Evolutionary conservation across 2,329 filamentous ascomycete genomes (phyloP), one percentile per base, ranked within the genome.

Genomic region (Coniochaeta sp.): DNA sequence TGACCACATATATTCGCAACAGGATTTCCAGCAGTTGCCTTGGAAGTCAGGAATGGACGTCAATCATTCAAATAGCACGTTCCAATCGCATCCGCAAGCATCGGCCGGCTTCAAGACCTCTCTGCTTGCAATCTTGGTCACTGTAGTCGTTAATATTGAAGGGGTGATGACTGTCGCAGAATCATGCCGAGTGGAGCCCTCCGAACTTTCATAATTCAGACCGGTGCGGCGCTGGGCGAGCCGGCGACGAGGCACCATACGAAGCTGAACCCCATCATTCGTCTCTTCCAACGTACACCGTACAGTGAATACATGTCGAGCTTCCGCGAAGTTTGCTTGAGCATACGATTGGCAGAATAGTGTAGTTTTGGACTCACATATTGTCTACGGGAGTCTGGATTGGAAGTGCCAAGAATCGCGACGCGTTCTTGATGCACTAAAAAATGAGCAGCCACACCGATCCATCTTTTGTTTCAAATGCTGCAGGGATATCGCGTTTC

Each of bases 391-490:
- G n/a, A n/a, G n/a, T n/a, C n/a, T n/a, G n/a, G n/a, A n/a, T 31
- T 31, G 26, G 19, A 31, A 6, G n/a, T n/a, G n/a, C n/a, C n/a
- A n/a, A n/a, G n/a, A n/a, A n/a, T n/a, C 47, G 47, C 47, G 47
- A 17, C 47, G 47, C 22, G 22, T 52, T 31, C 26, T 52, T 14
- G 19, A 52, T 28, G 47, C 47, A n/a, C 47, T 52, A 52, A 52
- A 52, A 31, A 47, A 22, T 7, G 3, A 17, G 47, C 47, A 52
- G 47, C 47, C 47, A 52, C 47, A 52, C 47, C 47, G 24, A 26
- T 52, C 22, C 6, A 52, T 9, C 22, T 22, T 52, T 59, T 63
- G 67, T 68, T 67, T 68, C 67, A 68, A 64, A 59, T 3, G 6
- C 6, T 24, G 22, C 62, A 66, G 57, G 62, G 63, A 58, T 63